These are phyloP conservation scores for Crithidia mellificae DNA, from an alignment of 208 protist species.

Conservation along the genomic window DNA sequence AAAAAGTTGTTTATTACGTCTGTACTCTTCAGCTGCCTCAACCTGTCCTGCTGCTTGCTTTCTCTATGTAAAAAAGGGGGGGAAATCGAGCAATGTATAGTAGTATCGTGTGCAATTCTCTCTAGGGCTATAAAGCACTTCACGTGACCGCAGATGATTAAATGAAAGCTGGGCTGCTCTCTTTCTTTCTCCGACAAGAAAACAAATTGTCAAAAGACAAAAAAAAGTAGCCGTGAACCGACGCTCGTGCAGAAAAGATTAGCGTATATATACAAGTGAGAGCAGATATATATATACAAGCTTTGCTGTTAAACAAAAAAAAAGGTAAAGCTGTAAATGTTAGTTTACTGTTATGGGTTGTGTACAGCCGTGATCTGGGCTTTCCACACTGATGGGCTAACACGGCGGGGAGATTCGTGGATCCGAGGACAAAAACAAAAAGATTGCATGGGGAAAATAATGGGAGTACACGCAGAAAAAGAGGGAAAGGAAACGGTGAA, in stretches of 20 bases:
- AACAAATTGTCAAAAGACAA: neutral
- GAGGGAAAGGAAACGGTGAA: neutral
- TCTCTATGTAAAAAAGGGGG: conserved; percentile 3
- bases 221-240: conserved; percentile 1
- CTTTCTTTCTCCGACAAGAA: neutral
- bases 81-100: conserved; percentile 1
- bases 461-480: too few species aligned
- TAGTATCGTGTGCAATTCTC: neutral
- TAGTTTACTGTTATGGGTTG: conserved; percentile 1
- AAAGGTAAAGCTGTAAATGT: conserved; percentile 6
- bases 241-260: conserved; percentile 4
- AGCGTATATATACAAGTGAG: neutral
- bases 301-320: conserved; percentile 9
- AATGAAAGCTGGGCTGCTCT: neutral
- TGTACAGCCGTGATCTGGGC: conserved; percentile 6
- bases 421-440: neutral
- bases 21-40: neutral
- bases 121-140: neutral
- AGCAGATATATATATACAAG: neutral
- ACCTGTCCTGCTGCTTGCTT: neutral
- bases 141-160: neutral
- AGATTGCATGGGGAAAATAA: neutral
- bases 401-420: neutral
- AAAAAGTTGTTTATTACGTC: too few species aligned
- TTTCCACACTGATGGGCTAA: neutral